Percentiles rank a stretch among this genome's conserved stretches.
Conservation (phyloP, 2,329 filamentous ascomycete species). For the Claviceps citrina region DNA sequence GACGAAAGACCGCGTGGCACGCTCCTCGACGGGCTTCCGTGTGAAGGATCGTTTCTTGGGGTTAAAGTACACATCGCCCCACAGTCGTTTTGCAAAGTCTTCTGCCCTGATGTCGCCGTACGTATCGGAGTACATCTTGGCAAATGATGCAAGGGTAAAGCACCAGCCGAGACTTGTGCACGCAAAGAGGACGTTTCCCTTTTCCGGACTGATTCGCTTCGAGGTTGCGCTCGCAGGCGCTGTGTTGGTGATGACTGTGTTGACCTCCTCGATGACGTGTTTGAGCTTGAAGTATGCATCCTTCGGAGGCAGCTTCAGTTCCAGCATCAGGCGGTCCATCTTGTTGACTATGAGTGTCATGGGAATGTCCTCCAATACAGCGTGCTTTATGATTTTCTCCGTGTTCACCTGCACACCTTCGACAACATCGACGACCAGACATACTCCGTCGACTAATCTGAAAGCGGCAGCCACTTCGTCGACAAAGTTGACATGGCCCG, state of each 20-base stretch:
- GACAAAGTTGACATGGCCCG: constrained; percentile 95
- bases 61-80: constrained; percentile 97
- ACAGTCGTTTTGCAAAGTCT: constrained; percentile 73
- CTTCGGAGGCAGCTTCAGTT: constrained; percentile 81
- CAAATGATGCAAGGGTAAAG: constrained; percentile 86
- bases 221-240: constrained; percentile 67
- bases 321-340: constrained; percentile 86
- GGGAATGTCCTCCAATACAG: constrained; percentile 76
- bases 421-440: constrained; percentile 86
- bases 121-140: constrained; percentile 86
- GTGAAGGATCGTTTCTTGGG: constrained; percentile 81
- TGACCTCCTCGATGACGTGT: constrained; percentile 96
- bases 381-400: constrained; percentile 93
- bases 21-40: constrained; percentile 67
- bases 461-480: constrained; percentile 87
- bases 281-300: constrained; percentile 99
- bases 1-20: constrained; percentile 73
- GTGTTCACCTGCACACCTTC: constrained; percentile 99
- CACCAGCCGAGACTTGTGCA: constrained; percentile 92
- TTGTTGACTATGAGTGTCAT: constrained; percentile 91
- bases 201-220: constrained; percentile 78
- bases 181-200: constrained; percentile 94
- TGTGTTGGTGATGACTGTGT: constrained; percentile 82
- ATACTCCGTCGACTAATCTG: constrained; percentile 78
- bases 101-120: constrained; percentile 67